Percentiles rank a stretch among this genome's conserved stretches.
These are phyloP conservation scores for Colletotrichum destructivum DNA, from an alignment of 2,329 filamentous ascomycete species.

Conservation along the genomic window DNA sequence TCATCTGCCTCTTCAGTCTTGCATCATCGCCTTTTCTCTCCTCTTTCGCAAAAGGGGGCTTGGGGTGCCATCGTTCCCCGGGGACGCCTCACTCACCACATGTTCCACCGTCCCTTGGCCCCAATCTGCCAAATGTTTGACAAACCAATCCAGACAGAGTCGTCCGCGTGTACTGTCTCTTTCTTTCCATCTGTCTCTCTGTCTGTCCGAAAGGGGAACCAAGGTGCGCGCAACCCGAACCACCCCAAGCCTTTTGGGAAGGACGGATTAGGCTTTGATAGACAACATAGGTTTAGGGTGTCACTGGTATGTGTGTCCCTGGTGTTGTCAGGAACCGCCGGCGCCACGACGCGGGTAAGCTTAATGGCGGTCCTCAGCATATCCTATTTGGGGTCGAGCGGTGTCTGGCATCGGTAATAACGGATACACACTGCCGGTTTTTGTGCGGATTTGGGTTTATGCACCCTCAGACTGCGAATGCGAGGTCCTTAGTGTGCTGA, in stretches of 20 bases:
- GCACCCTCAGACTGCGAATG: background rate
- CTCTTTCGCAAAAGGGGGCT: background rate
- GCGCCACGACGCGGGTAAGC: background rate
- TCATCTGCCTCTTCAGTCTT: background rate
- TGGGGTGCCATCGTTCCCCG: background rate
- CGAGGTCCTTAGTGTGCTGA: background rate
- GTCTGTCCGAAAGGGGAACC: too few relatives aligned
- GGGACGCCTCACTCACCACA: constrained; percentile 12
- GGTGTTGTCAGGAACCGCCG: background rate
- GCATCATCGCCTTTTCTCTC: background rate
- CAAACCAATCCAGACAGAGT: background rate
- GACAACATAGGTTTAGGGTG: background rate
- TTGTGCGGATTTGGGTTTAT: background rate
- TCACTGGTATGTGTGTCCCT: too few relatives aligned
- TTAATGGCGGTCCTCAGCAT: background rate
- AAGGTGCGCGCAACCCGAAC: background rate
- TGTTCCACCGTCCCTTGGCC: constrained; percentile 14
- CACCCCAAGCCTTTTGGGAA: too few relatives aligned
- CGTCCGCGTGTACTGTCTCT: background rate
- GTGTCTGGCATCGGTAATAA: background rate
- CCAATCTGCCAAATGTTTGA: background rate
- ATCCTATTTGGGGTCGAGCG: background rate
- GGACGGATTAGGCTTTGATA: constrained; percentile 8
- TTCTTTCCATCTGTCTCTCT: background rate
- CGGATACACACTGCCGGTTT: too few relatives aligned